A percentile compares a stretch with the other conserved stretches of the same genome.
Evolutionary conservation across 805 yeast species (phyloP).

Genomic region (Kluyveromyces dobzhanskii): DNA sequence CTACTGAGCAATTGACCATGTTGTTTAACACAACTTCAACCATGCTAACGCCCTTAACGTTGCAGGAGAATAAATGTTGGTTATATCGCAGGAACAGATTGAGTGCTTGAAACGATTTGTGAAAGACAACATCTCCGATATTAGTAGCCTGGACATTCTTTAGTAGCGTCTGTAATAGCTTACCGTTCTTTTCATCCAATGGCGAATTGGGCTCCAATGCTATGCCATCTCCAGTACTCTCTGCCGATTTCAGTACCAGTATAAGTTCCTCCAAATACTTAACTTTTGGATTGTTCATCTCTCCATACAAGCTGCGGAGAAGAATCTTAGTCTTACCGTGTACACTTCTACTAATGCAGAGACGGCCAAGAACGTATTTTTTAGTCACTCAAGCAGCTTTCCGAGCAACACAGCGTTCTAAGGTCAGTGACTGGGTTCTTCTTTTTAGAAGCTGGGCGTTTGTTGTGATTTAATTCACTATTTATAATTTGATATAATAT

Average conservation of each 20-base stretch:
- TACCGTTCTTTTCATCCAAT: conserved; percentile 7
- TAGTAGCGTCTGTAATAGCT: conserved; percentile 6
- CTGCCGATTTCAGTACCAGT: conserved; percentile 19
- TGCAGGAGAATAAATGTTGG: conserved; percentile 12
- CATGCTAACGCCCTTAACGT: not conserved
- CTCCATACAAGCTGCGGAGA: no score
- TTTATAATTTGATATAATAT: not conserved
- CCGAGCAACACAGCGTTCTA: no score
- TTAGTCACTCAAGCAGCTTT: no score
- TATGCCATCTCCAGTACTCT: not conserved
- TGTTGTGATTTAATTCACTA: not conserved
- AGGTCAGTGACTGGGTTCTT: no score
- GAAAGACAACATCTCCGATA: conserved; percentile 14
- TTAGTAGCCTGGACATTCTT: conserved; percentile 6
- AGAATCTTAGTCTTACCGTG: no score
- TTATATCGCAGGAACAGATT: conserved; percentile 18
- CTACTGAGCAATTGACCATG: not conserved
- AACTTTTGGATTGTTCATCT: conserved; percentile 6
- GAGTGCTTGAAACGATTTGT: conserved; percentile 22
- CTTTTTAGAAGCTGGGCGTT: no score
- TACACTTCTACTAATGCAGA: no score
- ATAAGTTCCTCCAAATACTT: conserved; percentile 25
- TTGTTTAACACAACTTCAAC: not conserved
- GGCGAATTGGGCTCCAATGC: not conserved
- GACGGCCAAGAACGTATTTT: no score